Evolutionary conservation across 1,284 basidiomycete species (phyloP).

Genomic region (Pascua guehoae): DNA sequence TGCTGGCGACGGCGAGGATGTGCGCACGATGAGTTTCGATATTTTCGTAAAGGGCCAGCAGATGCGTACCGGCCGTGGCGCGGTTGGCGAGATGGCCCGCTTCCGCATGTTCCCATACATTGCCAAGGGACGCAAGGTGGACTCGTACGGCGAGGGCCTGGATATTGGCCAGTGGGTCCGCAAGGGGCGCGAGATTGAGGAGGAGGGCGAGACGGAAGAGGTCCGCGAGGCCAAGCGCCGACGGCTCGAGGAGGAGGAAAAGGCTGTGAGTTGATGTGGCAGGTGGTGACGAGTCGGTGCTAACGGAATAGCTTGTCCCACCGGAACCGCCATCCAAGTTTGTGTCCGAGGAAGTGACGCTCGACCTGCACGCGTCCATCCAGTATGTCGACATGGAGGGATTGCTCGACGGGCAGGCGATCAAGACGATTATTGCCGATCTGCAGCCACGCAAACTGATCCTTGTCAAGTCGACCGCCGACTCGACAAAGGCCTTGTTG

Average conservation of each 20-base stretch:
- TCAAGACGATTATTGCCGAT: slow-evolving; percentile 94
- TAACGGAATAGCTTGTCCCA: slow-evolving; percentile 57
- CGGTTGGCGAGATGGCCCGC: slow-evolving; percentile 51
- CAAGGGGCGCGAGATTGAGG: slow-evolving; percentile 81
- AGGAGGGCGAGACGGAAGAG: slow-evolving; percentile 78
- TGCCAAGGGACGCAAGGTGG: slow-evolving; percentile 85
- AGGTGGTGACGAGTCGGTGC: not conserved
- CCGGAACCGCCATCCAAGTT: slow-evolving; percentile 90
- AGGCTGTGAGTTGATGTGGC: slow-evolving; percentile 57
- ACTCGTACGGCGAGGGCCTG: slow-evolving; percentile 92
- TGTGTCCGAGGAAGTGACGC: slow-evolving; percentile 66
- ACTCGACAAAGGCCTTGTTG: slow-evolving; percentile 67
- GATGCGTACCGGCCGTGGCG: slow-evolving; percentile 60
- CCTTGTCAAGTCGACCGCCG: slow-evolving; percentile 70
- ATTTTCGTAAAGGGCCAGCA: slow-evolving; percentile 95
- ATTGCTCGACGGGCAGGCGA: slow-evolving; percentile 88
- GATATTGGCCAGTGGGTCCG: slow-evolving; percentile 91
- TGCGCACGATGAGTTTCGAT: slow-evolving; percentile 70
- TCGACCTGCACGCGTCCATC: slow-evolving; percentile 77
- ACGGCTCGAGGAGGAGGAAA: slow-evolving; percentile 72
- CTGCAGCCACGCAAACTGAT: slow-evolving; percentile 96
- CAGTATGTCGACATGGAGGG: slow-evolving; percentile 95
- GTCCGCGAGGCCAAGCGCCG: slow-evolving; percentile 67
- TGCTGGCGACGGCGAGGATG: slow-evolving; percentile 44
- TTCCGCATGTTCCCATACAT: slow-evolving; percentile 97